A percentile compares a stretch with the other conserved stretches of the same genome.
These are phyloP conservation scores for Tilletiaria anomala DNA, from an alignment of 1,284 basidiomycete genomes.

Conservation along the genomic window DNA sequence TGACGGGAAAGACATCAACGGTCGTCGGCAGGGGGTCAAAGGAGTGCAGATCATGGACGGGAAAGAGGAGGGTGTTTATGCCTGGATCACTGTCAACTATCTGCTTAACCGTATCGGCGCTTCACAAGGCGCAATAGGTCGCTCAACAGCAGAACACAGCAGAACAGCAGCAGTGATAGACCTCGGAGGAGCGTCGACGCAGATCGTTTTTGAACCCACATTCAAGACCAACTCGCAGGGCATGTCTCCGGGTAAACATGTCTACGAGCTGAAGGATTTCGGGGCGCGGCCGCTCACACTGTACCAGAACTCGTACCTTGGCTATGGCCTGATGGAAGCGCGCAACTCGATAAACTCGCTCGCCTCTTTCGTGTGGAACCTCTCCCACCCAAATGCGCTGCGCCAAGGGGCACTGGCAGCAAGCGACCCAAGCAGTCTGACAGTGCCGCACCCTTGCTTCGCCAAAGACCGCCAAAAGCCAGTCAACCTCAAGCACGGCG, in stretches of 20 bases:
- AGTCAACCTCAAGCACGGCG: slow-evolving; percentile 56
- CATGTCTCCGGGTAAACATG: slow-evolving; percentile 77
- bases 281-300: slow-evolving; percentile 25
- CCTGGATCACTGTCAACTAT: slow-evolving; percentile 97
- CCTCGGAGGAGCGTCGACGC: slow-evolving; percentile 88
- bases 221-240: slow-evolving; percentile 39
- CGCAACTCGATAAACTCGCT: slow-evolving; percentile 71
- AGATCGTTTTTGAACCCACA: slow-evolving; percentile 88
- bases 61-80: slow-evolving; percentile 78
- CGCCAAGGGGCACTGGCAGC: slow-evolving; percentile 10
- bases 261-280: slow-evolving; percentile 56
- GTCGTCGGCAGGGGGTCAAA: no score
- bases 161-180: slow-evolving; percentile 91
- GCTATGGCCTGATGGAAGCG: slow-evolving; percentile 88
- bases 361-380: slow-evolving; percentile 66
- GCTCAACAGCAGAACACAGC: not conserved
- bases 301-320: slow-evolving; percentile 47
- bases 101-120: slow-evolving; percentile 28
- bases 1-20: slow-evolving; percentile 12
- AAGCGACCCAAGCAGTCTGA: not conserved
- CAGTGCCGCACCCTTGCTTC: slow-evolving; percentile 62
- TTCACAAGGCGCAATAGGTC: slow-evolving; percentile 39
- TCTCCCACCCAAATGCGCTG: slow-evolving; percentile 38
- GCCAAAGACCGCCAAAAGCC: slow-evolving; percentile 52
- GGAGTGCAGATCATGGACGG: slow-evolving; percentile 61